Evolutionary conservation across 2,329 filamentous ascomycete genomes (phyloP).

Genomic region (Thielaviopsis cerberus): DNA sequence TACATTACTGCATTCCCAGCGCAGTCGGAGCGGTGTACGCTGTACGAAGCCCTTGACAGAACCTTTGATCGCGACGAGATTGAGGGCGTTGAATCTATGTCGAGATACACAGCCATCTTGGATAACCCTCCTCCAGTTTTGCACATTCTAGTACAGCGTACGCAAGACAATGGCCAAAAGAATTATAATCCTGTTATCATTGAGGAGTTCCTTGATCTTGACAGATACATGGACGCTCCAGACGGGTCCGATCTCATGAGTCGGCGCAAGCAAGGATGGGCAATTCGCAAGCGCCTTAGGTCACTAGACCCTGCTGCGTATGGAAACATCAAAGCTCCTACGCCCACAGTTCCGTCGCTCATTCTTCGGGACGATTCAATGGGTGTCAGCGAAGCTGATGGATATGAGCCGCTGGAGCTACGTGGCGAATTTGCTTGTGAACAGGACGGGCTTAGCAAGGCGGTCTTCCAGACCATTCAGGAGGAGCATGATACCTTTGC

Average conservation of each 20-base stretch:
- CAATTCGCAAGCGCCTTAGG: conserved; percentile 23
- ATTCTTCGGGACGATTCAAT: not conserved
- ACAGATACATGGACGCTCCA: conserved; percentile 63
- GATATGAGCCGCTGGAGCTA: not conserved
- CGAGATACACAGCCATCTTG: conserved; percentile 47
- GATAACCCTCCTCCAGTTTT: conserved; percentile 64
- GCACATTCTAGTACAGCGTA: conserved; percentile 75
- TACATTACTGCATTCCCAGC: conserved; percentile 43
- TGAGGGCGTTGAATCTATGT: conserved; percentile 39
- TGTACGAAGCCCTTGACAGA: conserved; percentile 72
- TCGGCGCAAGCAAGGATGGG: conserved; percentile 54
- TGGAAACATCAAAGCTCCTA: conserved; percentile 1
- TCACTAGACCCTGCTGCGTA: conserved; percentile 1
- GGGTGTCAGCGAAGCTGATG: not conserved
- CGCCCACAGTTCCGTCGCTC: not conserved
- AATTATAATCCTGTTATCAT: conserved; percentile 62
- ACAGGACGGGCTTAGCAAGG: conserved; percentile 1
- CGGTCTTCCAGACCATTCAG: not conserved
- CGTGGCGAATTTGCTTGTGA: conserved; percentile 3
- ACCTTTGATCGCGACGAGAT: conserved; percentile 68
- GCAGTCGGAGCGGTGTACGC: conserved; percentile 32
- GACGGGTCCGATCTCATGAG: conserved; percentile 41
- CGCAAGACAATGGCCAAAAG: conserved; percentile 55
- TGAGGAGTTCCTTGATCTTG: conserved; percentile 66
- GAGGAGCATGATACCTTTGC: not conserved